Evolutionary conservation across 768 basidiomycete species (phyloP).

Genomic region (Macrolepiota albuminosa): DNA sequence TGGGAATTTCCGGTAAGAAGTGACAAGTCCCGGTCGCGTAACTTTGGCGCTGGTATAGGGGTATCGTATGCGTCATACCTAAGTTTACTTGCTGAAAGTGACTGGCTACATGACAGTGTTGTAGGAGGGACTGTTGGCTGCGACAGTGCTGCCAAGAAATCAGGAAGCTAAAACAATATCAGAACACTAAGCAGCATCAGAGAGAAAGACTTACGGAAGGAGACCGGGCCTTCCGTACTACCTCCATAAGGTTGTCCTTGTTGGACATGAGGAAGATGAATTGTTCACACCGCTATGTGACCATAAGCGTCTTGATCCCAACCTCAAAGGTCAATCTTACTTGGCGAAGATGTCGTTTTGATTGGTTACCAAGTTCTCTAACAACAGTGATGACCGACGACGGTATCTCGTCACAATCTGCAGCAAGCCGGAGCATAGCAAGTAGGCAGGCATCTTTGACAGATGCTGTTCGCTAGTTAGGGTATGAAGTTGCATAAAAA

Average conservation of each 20-base stretch:
- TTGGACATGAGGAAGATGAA: conserved; percentile 49
- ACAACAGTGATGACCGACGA: conserved; percentile 39
- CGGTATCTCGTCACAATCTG: conserved; percentile 53
- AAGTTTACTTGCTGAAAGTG: conserved; percentile 41
- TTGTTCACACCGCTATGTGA: conserved; percentile 61
- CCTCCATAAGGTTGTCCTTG: conserved; percentile 37
- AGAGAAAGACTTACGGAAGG: conserved; percentile 43
- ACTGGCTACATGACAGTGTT: conserved; percentile 16
- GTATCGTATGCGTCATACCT: conserved; percentile 69
- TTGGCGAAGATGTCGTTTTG: conserved; percentile 52
- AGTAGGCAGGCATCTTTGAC: conserved; percentile 73
- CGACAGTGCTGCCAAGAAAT: conserved; percentile 50
- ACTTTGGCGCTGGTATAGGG: conserved; percentile 46
- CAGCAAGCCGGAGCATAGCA: conserved; percentile 63
- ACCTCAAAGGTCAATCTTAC: conserved; percentile 30
- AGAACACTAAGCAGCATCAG: neutral
- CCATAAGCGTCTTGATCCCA: conserved; percentile 3
- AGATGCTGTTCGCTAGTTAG: conserved; percentile 39
- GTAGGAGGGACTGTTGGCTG: conserved; percentile 13
- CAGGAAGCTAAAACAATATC: conserved; percentile 52
- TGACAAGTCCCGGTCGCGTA: conserved; percentile 28
- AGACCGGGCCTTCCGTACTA: conserved; percentile 45
- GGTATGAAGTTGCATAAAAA: neutral
- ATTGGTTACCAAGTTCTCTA: conserved; percentile 33
- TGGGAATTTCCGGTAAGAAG: conserved; percentile 27